These are phyloP conservation scores for Chaetomiaceae sp. DNA, from an alignment of 2,329 filamentous ascomycete species.

Conservation along the genomic window DNA sequence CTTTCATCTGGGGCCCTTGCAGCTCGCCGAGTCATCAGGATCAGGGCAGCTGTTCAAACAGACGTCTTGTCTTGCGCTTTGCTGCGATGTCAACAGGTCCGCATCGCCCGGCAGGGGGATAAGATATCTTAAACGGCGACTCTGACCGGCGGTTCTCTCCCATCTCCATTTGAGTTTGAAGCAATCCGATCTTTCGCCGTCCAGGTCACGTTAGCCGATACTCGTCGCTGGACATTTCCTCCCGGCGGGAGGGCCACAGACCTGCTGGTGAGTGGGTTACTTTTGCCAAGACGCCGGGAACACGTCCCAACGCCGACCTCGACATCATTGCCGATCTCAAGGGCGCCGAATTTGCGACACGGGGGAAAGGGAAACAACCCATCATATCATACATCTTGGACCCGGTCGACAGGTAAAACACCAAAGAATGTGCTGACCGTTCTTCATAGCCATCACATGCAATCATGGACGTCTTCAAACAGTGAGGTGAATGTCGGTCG, in stretches of 20 bases:
- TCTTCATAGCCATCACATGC: background rate
- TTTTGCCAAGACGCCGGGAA: slow-evolving; percentile 20
- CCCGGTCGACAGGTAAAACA: too few species aligned
- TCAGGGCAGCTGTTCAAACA: background rate
- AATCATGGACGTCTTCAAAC: background rate
- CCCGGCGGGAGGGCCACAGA: slow-evolving; percentile 5
- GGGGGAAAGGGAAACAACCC: background rate
- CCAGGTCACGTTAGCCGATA: too few species aligned
- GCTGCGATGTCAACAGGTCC: too few species aligned
- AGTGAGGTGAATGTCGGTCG: background rate
- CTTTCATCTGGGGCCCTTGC: background rate
- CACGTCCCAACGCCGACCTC: slow-evolving; percentile 1
- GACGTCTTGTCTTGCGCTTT: too few species aligned
- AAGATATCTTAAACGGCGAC: too few species aligned
- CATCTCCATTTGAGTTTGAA: too few species aligned
- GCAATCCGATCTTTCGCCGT: too few species aligned
- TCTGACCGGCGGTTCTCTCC: too few species aligned
- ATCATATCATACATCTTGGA: background rate
- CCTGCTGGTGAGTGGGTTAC: slow-evolving; percentile 12
- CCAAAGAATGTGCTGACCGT: background rate
- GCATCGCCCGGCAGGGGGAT: too few species aligned
- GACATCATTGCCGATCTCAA: slow-evolving; percentile 22
- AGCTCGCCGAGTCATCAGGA: background rate
- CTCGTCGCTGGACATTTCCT: too few species aligned
- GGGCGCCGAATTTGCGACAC: background rate